These are phyloP conservation scores for Singerocomus inundabilis DNA, from an alignment of 1,284 basidiomycete genomes.

Conservation along the genomic window DNA sequence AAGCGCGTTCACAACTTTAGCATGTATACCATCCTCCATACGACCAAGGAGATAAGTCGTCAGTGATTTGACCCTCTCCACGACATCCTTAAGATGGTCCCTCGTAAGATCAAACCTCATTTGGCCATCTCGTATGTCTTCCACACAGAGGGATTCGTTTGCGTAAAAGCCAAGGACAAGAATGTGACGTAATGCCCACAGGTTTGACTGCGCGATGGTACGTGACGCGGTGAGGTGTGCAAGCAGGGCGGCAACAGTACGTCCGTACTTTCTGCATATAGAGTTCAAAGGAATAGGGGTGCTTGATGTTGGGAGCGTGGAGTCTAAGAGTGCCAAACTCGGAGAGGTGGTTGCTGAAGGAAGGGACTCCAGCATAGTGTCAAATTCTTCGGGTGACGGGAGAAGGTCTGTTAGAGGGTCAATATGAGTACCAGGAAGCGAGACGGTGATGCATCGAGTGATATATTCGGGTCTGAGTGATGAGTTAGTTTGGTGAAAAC, in stretches of 20 bases:
- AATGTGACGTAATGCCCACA: conserved; percentile 67
- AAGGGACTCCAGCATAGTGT: conserved; percentile 47
- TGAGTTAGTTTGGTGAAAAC: neutral
- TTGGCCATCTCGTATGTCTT: conserved; percentile 50
- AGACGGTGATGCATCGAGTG: conserved; percentile 36
- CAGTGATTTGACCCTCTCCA: conserved; percentile 56
- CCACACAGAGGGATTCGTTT: conserved; percentile 53
- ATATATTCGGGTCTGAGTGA: conserved; percentile 48
- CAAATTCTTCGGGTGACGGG: conserved; percentile 48
- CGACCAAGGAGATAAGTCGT: conserved; percentile 64
- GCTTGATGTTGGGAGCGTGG: conserved; percentile 50
- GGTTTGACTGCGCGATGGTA: conserved; percentile 49
- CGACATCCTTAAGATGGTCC: conserved; percentile 36
- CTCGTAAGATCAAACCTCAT: conserved; percentile 27
- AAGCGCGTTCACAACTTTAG: conserved; percentile 18
- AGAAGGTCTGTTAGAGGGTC: conserved; percentile 50
- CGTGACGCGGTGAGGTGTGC: conserved; percentile 63
- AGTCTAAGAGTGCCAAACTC: conserved; percentile 62
- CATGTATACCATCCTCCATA: conserved; percentile 38
- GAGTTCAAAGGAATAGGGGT: conserved; percentile 30
- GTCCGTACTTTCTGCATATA: conserved; percentile 66
- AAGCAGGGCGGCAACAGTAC: conserved; percentile 61
- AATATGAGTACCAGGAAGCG: conserved; percentile 34
- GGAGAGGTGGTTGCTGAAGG: conserved; percentile 50
- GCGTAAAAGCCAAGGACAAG: conserved; percentile 57